Base-by-base conservation (phyloP, 1,139 yeast genomes). In the Hansenula lynferdii region DNA sequence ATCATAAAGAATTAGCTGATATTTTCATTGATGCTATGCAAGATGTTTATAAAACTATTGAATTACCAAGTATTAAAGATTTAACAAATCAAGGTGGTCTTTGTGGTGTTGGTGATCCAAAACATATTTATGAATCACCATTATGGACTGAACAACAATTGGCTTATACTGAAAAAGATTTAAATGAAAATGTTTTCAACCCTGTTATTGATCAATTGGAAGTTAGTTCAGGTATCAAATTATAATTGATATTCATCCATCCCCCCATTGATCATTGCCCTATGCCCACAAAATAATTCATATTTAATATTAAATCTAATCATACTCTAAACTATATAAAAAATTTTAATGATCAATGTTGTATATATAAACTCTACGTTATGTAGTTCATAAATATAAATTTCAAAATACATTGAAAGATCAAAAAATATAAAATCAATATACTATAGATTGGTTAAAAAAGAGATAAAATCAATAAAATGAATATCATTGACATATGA, bases 101-200 rank as follows among this genome's bases (percentile, higher is more conserved):
- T 51, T 82, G 95, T 57, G 96, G 96, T 42, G 95, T 89, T 50
- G 96, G 96, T 45, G 75, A 66, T 34, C 57, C 65, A 28, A 60
- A 70, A 22, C 67, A 70, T 29, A 57, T 61, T 32, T 62, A 71
- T 21, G 73, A 74, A 39, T 51, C 60, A 30, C 72, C 72, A 30
- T 69, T 92, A 53, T 92, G 98, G 98, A 86, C 96, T 36, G 84
- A 81, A 42, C 77, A 74, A 44, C 95, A 86, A 62, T 72, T 90
- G 62, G 45, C 59, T 6, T 75, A 81, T 62, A 70, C 74, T 22
- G 80, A 82, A 53, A 58, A 64, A 8, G 83, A 78, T 54, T 70
- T 84, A 64, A 77, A 83, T 57, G 67, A 76, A 32, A 84, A 82
- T 50, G 87, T 81, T 22, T 47, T 68, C 44, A 74, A 80, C 39